phyloP scores from a whole-genome alignment of 768 basidiomycete genomes.

The Trametes coccinea region DNA sequence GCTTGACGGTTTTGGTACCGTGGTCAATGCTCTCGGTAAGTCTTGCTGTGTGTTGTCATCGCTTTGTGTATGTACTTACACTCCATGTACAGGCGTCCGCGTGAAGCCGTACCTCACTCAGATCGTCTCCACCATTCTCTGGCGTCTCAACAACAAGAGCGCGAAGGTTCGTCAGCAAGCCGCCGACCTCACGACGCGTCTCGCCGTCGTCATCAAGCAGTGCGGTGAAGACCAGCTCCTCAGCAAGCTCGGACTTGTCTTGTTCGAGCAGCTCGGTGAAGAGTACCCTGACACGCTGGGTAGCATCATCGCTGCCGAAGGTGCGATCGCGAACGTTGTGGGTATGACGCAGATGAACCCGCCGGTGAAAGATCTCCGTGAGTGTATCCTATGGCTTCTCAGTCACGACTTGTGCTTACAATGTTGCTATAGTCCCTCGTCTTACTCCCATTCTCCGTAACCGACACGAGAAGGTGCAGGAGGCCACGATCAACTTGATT shows the following conservation, averaged over 20 bases:
- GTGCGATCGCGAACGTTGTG: slow-evolving; percentile 98
- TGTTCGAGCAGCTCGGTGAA: slow-evolving; percentile 98
- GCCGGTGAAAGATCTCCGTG: slow-evolving; percentile 96
- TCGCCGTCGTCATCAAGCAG: slow-evolving; percentile 98
- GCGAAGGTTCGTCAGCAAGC: slow-evolving; percentile 99
- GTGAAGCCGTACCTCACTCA: slow-evolving; percentile 99
- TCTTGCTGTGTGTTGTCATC: slow-evolving; percentile 1
- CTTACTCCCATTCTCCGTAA: slow-evolving; percentile 99
- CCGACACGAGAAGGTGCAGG: slow-evolving; percentile 98
- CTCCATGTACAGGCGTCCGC: slow-evolving; percentile 61
- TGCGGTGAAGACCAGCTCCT: slow-evolving; percentile 96
- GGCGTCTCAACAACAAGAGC: slow-evolving; percentile 99
- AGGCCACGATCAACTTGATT: slow-evolving; percentile 98
- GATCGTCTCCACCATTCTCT: slow-evolving; percentile 97
- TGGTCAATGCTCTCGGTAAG: slow-evolving; percentile 86
- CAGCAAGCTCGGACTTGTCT: slow-evolving; percentile 92
- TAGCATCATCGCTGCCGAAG: slow-evolving; percentile 98
- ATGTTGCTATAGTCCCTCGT: slow-evolving; percentile 71
- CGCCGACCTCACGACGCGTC: slow-evolving; percentile 93
- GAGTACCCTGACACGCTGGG: slow-evolving; percentile 99
- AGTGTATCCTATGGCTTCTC: slow-evolving; percentile 39
- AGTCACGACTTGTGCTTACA: slow-evolving; percentile 17
- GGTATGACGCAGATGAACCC: slow-evolving; percentile 99
- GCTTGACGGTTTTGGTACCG: slow-evolving; percentile 97
- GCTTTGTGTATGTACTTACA: neutral